Percentiles rank a stretch among this genome's conserved stretches.
phyloP scores from a whole-genome alignment of 2,329 filamentous ascomycete genomes.

The Verticillium klebahnii region DNA sequence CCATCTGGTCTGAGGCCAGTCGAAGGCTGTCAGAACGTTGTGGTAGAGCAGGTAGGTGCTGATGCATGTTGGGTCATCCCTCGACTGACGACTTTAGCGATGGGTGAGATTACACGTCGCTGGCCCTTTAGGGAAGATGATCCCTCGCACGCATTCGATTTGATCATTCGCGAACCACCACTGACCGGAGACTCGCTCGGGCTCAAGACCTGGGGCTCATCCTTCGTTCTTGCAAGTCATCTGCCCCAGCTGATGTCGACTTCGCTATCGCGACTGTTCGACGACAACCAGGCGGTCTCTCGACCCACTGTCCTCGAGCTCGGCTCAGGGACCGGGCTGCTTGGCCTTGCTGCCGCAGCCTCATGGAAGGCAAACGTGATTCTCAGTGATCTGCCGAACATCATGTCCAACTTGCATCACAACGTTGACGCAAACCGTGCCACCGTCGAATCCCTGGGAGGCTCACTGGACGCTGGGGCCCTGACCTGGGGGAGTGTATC shows the following conservation, averaged over 20 bases:
- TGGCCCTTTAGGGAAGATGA: conserved; percentile 43
- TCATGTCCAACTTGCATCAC: conserved; percentile 72
- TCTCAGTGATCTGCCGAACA: conserved; percentile 80
- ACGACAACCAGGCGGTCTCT: conserved; percentile 24
- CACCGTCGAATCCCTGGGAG: conserved; percentile 49
- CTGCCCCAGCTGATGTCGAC: conserved; percentile 47
- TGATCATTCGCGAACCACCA: conserved; percentile 79
- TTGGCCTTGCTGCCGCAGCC: conserved; percentile 78
- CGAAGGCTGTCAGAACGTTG: conserved; percentile 79
- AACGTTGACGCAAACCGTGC: conserved; percentile 65
- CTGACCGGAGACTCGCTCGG: conserved; percentile 85
- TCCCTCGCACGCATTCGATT: conserved; percentile 43
- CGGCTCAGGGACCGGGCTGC: conserved; percentile 85
- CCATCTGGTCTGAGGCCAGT: conserved; percentile 75
- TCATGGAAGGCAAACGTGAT: conserved; percentile 63
- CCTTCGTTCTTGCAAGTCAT: conserved; percentile 75
- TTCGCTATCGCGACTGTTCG: conserved; percentile 41
- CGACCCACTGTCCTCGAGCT: conserved; percentile 61
- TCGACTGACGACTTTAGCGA: conserved; percentile 28
- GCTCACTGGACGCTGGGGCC: conserved; percentile 55
- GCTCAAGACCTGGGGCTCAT: conserved; percentile 93
- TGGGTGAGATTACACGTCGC: conserved; percentile 51
- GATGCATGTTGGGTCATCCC: neutral
- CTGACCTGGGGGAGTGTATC: conserved; percentile 67
- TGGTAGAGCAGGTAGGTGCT: conserved; percentile 59